A percentile compares a stretch with the other conserved stretches of the same genome.
phyloP scores from a whole-genome alignment of 495 filamentous ascomycete genomes.

The Collariella sp. region DNA sequence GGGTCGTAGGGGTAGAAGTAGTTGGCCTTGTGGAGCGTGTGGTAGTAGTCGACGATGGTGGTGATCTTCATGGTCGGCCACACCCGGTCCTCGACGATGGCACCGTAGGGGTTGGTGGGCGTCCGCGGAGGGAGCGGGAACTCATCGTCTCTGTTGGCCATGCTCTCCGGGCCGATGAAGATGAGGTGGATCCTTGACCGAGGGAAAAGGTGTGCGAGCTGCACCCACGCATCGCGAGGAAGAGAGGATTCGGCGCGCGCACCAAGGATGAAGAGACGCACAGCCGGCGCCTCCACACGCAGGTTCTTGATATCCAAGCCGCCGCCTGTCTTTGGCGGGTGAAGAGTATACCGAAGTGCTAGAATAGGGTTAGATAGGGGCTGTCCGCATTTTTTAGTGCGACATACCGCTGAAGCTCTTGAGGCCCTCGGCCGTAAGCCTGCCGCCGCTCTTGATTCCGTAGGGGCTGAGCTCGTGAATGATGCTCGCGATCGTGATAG shows the following conservation, averaged over 20 bases:
- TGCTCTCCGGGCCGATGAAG: constrained; percentile 93
- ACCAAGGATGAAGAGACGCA: constrained; percentile 88
- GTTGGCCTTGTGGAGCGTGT: constrained; percentile 83
- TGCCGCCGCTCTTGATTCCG: constrained; percentile 56
- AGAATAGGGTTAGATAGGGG: neutral
- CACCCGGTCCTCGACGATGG: constrained; percentile 80
- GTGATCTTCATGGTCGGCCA: constrained; percentile 83
- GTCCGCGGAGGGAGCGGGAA: constrained; percentile 83
- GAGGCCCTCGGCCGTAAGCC: constrained; percentile 77
- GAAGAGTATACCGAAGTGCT: constrained; percentile 90
- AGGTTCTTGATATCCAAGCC: constrained; percentile 68
- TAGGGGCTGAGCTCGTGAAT: constrained; percentile 93
- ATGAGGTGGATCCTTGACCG: constrained; percentile 70
- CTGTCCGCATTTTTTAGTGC: neutral
- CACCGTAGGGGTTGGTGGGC: constrained; percentile 80
- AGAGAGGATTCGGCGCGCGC: constrained; percentile 94
- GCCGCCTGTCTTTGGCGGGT: constrained; percentile 73
- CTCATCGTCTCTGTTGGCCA: constrained; percentile 81
- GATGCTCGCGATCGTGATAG: constrained; percentile 80
- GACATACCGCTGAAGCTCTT: constrained; percentile 82
- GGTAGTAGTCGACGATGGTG: constrained; percentile 96
- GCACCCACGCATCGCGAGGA: constrained; percentile 87
- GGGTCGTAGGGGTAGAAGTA: constrained; percentile 91
- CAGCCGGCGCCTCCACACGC: constrained; percentile 70
- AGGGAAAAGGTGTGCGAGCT: constrained; percentile 85